Conservation (phyloP, 768 basidiomycete species). For the Mycena floridula region DNA sequence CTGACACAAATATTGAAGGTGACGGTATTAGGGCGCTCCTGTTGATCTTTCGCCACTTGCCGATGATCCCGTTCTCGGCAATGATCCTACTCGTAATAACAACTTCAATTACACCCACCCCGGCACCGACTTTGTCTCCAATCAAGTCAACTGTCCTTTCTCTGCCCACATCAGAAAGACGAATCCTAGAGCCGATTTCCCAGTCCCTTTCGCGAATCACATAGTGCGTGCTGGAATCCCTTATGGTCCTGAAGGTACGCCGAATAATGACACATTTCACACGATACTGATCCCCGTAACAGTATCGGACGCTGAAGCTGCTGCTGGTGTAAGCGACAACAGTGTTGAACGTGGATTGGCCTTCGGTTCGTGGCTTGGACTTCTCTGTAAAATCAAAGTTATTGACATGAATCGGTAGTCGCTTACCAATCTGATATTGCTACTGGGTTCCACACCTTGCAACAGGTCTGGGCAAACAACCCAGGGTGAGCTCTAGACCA, state of each 20-base stretch:
- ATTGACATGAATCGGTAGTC: neutral
- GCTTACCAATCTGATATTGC: slow-evolving; percentile 8
- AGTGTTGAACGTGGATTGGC: slow-evolving; percentile 8
- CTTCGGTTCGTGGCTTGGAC: slow-evolving; percentile 4
- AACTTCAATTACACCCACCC: slow-evolving; percentile 18
- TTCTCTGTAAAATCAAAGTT: neutral
- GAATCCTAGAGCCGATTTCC: slow-evolving; percentile 13
- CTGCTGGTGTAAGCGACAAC: neutral
- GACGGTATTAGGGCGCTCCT: slow-evolving; percentile 19
- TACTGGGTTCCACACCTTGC: slow-evolving; percentile 6
- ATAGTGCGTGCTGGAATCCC: slow-evolving; percentile 27
- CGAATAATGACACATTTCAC: too few species aligned
- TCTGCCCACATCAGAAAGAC: slow-evolving; percentile 20
- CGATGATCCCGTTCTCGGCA: slow-evolving; percentile 12
- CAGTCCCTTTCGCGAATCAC: slow-evolving; percentile 3
- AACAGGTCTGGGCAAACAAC: slow-evolving; percentile 5
- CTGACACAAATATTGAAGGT: neutral
- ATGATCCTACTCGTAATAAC: slow-evolving; percentile 13
- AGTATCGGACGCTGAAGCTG: slow-evolving; percentile 1
- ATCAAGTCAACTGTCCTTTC: slow-evolving; percentile 18
- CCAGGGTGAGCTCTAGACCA: neutral
- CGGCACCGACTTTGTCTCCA: neutral
- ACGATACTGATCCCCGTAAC: too few species aligned
- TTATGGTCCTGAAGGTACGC: slow-evolving; percentile 16
- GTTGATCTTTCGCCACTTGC: slow-evolving; percentile 15